Conservation (phyloP, 306 rosid species). For the Hippophae gyantsensis region DNA sequence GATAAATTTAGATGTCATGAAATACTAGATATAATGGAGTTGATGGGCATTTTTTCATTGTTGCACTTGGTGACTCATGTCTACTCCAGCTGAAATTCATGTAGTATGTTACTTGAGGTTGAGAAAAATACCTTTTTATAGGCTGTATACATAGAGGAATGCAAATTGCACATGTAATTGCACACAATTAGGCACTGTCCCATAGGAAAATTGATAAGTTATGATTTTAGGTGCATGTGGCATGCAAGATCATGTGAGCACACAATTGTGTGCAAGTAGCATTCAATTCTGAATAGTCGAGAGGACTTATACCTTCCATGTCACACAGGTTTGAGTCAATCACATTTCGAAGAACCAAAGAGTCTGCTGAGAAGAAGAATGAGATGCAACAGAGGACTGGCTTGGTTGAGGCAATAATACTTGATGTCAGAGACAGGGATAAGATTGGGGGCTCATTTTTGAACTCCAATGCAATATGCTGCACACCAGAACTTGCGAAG, state of each 20-base stretch:
- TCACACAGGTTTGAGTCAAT: conserved; percentile 56
- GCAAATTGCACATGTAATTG: too few species aligned
- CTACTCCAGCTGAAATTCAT: conserved; percentile 6
- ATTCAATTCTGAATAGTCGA: not conserved
- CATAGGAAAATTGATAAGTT: too few species aligned
- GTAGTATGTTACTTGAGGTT: not conserved
- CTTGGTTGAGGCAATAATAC: conserved; percentile 58
- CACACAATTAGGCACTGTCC: too few species aligned
- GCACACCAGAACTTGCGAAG: conserved; percentile 63
- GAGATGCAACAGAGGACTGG: conserved; percentile 65
- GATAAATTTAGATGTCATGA: conserved; percentile 1
- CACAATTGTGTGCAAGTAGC: too few species aligned
- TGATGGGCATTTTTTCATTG: not conserved
- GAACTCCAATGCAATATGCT: conserved; percentile 56
- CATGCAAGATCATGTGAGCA: too few species aligned
- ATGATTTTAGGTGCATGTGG: too few species aligned
- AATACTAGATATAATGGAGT: not conserved
- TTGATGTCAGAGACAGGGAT: conserved; percentile 47
- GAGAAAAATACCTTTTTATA: not conserved
- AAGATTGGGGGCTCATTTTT: conserved; percentile 57
- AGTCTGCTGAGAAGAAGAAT: conserved; percentile 44
- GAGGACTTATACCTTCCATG: conserved; percentile 16
- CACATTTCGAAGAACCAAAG: conserved; percentile 47
- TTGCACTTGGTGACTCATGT: not conserved
- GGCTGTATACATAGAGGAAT: conserved; percentile 4